These are phyloP conservation scores for Haplosporangium sp. DNA, from an alignment of 371 early-diverging fungal genomes.

Conservation along the genomic window DNA sequence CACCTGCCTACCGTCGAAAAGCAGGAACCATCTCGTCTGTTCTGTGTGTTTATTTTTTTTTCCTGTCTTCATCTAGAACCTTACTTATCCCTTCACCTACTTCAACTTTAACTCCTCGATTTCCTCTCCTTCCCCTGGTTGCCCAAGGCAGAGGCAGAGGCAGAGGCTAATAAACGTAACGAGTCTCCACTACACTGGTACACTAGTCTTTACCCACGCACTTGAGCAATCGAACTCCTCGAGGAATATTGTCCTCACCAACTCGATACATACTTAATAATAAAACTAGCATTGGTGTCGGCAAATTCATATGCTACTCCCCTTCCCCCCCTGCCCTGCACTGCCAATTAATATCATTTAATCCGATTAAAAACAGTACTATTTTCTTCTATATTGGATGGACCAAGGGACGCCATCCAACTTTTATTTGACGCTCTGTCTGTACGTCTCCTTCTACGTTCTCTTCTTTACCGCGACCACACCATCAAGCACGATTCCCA, in stretches of 20 bases:
- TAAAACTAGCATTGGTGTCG: not conserved
- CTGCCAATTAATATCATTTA: not conserved
- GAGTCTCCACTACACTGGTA: not conserved
- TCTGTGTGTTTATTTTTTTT: not conserved
- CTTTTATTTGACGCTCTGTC: conserved; percentile 55
- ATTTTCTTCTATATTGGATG: conserved; percentile 29
- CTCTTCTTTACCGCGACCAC: conserved; percentile 45
- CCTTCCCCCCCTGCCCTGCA: not conserved
- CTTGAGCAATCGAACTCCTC: not conserved
- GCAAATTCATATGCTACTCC: not conserved
- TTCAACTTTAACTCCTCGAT: conserved; percentile 5
- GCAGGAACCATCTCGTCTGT: not conserved
- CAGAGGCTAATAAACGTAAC: not conserved
- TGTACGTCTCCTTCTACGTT: conserved; percentile 56
- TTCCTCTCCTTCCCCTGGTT: conserved; percentile 4
- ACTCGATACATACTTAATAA: not conserved
- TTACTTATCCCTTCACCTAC: conserved; percentile 19
- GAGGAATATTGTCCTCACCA: not conserved
- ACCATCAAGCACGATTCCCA: not conserved
- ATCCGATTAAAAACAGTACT: not conserved
- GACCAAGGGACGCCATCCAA: conserved; percentile 48
- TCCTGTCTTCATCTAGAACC: conserved; percentile 13
- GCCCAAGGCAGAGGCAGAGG: not conserved
- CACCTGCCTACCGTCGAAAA: not conserved
- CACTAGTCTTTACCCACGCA: not conserved